Evolutionary conservation across 805 yeast genomes (phyloP).

Genomic region (Monosporozyma solicola): DNA sequence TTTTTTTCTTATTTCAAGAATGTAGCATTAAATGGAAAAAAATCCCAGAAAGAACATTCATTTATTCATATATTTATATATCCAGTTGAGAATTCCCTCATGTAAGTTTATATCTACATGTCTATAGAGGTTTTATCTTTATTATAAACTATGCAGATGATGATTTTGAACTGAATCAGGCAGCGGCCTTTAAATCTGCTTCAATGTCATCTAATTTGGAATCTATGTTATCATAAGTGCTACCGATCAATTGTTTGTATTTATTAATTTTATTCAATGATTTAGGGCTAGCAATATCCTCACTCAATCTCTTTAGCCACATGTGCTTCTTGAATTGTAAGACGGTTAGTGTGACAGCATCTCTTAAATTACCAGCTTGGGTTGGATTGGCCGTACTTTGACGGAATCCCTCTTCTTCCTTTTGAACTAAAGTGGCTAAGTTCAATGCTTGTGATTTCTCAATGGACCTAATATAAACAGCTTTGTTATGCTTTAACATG

Average conservation of each 20-base stretch:
- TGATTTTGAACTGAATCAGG: not conserved
- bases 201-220: slow-evolving; percentile 76
- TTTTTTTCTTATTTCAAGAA: not conserved
- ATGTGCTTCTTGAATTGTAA: slow-evolving; percentile 43
- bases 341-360: slow-evolving; percentile 37
- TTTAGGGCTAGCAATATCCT: slow-evolving; percentile 38
- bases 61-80: not conserved
- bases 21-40: too few relatives aligned
- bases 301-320: slow-evolving; percentile 40
- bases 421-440: slow-evolving; percentile 48
- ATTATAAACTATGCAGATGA: too few relatives aligned
- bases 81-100: not conserved
- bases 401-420: slow-evolving; percentile 35
- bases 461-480: slow-evolving; percentile 21
- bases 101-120: not conserved
- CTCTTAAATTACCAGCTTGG: slow-evolving; percentile 11
- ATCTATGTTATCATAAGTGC: slow-evolving; percentile 70
- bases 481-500: not conserved
- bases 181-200: slow-evolving; percentile 31
- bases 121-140: not conserved
- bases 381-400: slow-evolving; percentile 1
- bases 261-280: slow-evolving; percentile 54
- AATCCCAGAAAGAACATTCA: too few relatives aligned
- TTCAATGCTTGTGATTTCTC: slow-evolving; percentile 60
- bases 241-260: slow-evolving; percentile 71